Evolutionary conservation across 164 flowering plant species (phyloP), one percentile per base, ranked within the genome.

Genomic region (Berberis vulgaris): DNA sequence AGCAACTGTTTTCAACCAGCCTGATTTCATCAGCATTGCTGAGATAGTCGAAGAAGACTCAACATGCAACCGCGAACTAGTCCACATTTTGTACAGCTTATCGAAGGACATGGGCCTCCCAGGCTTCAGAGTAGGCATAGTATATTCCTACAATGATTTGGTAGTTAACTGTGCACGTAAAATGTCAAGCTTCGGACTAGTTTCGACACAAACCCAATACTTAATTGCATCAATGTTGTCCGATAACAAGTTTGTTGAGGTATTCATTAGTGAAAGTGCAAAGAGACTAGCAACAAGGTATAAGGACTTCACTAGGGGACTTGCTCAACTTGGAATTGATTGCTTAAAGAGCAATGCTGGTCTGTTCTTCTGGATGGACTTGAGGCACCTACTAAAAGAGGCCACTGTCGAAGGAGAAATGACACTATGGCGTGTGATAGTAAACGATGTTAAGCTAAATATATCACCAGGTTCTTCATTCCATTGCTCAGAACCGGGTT

Each of bases 381-480:
- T 26, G 0, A 26, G 26, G 26, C 26, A 26, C 26, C 80, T 90
- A 2, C 80, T 94, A 1, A 74, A 81, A 60, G 84, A 80, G 38
- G 63, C 74, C 6, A 86, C 91, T 0, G 59, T 71, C 0, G 88
- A 87, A 40, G 89, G 77, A 0, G 98, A 94, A 74, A 62, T 77
- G 76, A 75, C 42, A 4, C 64, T 94, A 7, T 91, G 97, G 98
- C 64, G 73, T 4, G 71, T 81, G 45, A 83, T 94, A 1, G 69
- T 94, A n/a, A 42, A 84, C 7, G 83, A 87, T 1, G 89, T 87
- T 2, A 91, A 26, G 26, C 26, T 26, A 26, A 26, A 26, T 26
- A 26, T 26, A 26, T 26, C 26, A 26, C 26, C 26, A 26, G 26
- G 26, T 26, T 26, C 26, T 26, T 26, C 26, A 26, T 26, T 26